These are phyloP conservation scores for Metarhizium guizhouense DNA, from an alignment of 2,329 filamentous ascomycete species.

Conservation along the genomic window DNA sequence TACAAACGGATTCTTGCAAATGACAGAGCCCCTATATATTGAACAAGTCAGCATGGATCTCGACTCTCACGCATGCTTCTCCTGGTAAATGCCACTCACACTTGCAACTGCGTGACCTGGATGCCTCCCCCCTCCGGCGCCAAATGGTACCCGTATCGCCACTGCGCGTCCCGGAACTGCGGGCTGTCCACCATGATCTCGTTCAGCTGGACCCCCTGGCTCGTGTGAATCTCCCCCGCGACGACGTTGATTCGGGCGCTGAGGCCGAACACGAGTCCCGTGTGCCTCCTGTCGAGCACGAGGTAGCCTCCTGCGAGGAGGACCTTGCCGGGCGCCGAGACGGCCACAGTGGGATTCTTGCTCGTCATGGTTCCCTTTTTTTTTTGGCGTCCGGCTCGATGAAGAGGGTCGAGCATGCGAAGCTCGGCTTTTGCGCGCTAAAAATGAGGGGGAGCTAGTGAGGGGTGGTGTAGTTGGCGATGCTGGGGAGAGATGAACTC, in stretches of 20 bases:
- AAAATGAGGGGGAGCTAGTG: too few species aligned
- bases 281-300: constrained; percentile 81
- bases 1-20: constrained; percentile 69
- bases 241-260: constrained; percentile 59
- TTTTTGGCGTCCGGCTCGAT: too few species aligned
- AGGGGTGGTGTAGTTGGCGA: background rate
- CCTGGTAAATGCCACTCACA: constrained; percentile 46
- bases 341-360: constrained; percentile 38
- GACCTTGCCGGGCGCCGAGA: constrained; percentile 94
- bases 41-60: constrained; percentile 39
- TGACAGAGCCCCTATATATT: constrained; percentile 31
- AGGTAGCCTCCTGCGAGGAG: constrained; percentile 91
- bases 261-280: constrained; percentile 62
- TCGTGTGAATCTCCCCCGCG: constrained; percentile 47
- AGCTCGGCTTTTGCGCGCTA: background rate
- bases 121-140: constrained; percentile 68
- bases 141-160: constrained; percentile 75
- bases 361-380: background rate
- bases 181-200: constrained; percentile 85
- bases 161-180: constrained; percentile 79
- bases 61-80: background rate
- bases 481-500: background rate
- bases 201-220: constrained; percentile 52
- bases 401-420: too few species aligned
- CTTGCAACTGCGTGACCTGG: constrained; percentile 67